phyloP scores from a whole-genome alignment of 2,329 filamentous ascomycete genomes.

The Stenocarpella maydis region DNA sequence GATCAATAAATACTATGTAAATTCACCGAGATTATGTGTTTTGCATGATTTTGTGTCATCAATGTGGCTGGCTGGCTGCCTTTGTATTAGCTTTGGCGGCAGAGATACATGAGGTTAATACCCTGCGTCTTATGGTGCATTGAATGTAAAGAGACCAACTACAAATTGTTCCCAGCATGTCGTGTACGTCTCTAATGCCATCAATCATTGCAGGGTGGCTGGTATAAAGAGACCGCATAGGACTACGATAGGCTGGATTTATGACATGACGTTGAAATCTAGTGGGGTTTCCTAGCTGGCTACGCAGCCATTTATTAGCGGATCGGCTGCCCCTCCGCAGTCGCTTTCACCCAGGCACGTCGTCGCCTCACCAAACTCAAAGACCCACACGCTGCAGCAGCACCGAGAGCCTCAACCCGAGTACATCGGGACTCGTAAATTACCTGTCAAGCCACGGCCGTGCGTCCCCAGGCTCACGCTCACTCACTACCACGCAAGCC shows the following conservation, averaged over 20 bases:
- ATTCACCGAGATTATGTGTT: background rate
- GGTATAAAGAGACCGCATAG: background rate
- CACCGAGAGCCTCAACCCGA: background rate
- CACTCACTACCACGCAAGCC: background rate
- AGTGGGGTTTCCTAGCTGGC: background rate
- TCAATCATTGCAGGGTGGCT: background rate
- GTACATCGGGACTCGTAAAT: background rate
- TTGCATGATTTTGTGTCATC: background rate
- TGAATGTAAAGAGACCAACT: too few relatives aligned
- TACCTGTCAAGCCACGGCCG: background rate
- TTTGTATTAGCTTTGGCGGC: background rate
- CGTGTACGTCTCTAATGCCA: background rate
- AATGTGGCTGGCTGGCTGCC: background rate
- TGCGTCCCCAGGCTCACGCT: background rate
- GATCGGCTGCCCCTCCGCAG: background rate
- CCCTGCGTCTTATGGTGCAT: too few relatives aligned
- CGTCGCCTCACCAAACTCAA: slow-evolving; percentile 15
- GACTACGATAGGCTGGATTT: too few relatives aligned
- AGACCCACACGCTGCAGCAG: background rate
- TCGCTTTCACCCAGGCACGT: background rate
- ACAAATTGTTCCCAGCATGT: background rate
- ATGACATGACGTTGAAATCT: background rate
- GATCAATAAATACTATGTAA: background rate
- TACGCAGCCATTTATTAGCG: background rate
- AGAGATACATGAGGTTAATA: background rate